phyloP scores from a whole-genome alignment of 495 filamentous ascomycete genomes.

The Podospora didyma region DNA sequence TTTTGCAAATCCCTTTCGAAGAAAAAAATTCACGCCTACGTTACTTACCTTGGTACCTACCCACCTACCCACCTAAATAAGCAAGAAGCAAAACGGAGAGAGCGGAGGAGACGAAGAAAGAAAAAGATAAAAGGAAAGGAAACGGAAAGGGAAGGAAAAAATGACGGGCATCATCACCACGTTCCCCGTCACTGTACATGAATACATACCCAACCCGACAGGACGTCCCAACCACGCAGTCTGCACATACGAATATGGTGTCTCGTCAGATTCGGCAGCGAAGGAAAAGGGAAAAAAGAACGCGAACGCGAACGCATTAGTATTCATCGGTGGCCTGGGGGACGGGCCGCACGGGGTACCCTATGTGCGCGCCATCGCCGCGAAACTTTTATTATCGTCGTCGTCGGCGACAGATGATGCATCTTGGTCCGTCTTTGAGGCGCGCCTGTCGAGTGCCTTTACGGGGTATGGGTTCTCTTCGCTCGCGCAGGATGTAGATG shows the following conservation, averaged over 20 bases:
- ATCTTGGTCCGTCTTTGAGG: slow-evolving; percentile 45
- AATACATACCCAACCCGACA: slow-evolving; percentile 25
- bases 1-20: background rate
- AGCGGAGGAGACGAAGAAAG: too few relatives aligned
- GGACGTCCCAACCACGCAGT: slow-evolving; percentile 7
- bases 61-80: too few relatives aligned
- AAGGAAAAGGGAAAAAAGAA: background rate
- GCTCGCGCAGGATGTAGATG: slow-evolving; percentile 65
- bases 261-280: background rate
- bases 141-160: background rate
- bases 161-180: background rate
- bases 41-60: too few relatives aligned
- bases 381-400: slow-evolving; percentile 56
- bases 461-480: slow-evolving; percentile 67
- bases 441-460: slow-evolving; percentile 51
- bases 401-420: slow-evolving; percentile 19
- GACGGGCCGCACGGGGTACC: slow-evolving; percentile 74
- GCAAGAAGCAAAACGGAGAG: too few relatives aligned
- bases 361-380: slow-evolving; percentile 59
- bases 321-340: slow-evolving; percentile 82
- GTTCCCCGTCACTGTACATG: slow-evolving; percentile 34
- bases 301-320: slow-evolving; percentile 52
- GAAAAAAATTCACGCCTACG: background rate
- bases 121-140: too few relatives aligned
- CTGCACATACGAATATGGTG: slow-evolving; percentile 32